Base-by-base conservation (phyloP, 768 basidiomycete species). In the Holtermannia corniformis region DNA sequence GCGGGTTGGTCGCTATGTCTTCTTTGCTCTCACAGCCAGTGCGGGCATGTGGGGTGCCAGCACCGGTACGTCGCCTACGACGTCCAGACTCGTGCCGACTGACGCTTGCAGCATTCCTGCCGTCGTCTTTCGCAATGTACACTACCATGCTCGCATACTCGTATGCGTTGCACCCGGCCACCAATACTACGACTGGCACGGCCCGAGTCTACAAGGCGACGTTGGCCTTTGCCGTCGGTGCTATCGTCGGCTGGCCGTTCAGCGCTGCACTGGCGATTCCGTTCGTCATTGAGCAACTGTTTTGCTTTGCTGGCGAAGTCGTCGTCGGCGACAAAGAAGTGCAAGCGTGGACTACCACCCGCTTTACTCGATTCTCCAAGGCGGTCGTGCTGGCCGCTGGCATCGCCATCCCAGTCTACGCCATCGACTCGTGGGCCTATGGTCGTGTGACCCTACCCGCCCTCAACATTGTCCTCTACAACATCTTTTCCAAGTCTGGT, bases 21-120 rank as follows among this genome's bases (percentile, higher is more conserved):
- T 97, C 68, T 87, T 95, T 74, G 81, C 87, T 73, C 74, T 90
- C 57, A 69, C 87, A 40, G 81, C 84, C 64, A 91, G 83, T 63
- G 83, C 92, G 14, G 95, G 91, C 48, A 90, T 97, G 87, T 99
- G 88, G 88, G 87, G 82, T 61, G 85, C 93, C 3, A 79, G 90
- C 47, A 76, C 85, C 45, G 82, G 92, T 90, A 62, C 57, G 78
- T 73, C 24, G 22, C 14, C 19, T 23, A 20, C 20, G 40, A 14
- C 16, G 19, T 23, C 19, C 4, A 26, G 4, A 21, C 4, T n/a
- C 16, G 24, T 21, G 12, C 50, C 27, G 48, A 12, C 22, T 28
- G 23, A 16, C 44, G 27, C 5, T 14, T n/a, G n/a, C 57, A 95
- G 88, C 95, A 1, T 86, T 99, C 75, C 78, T 99, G 10, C 91